These are phyloP conservation scores for Lentinula novae-zelandiae DNA, from an alignment of 1,284 basidiomycete species.

Conservation along the genomic window DNA sequence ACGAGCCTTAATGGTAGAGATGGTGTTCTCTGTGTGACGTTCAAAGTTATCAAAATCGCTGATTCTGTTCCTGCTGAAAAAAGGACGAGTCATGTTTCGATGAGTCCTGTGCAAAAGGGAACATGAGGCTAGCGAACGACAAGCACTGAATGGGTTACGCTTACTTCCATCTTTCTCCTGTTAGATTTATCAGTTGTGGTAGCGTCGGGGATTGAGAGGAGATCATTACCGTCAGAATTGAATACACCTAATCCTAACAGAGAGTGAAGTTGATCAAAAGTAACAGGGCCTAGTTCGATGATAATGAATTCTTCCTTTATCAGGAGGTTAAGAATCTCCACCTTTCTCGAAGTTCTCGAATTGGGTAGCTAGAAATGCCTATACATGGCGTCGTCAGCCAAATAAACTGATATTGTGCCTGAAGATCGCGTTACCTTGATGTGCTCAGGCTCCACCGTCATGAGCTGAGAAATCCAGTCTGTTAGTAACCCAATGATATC, in stretches of 20 bases:
- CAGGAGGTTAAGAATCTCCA: constrained; percentile 8
- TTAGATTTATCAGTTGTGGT: not conserved
- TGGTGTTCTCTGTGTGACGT: constrained; percentile 33
- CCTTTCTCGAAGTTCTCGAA: constrained; percentile 44
- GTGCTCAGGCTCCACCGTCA: constrained; percentile 17
- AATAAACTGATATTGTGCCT: not conserved
- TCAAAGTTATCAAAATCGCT: constrained; percentile 51
- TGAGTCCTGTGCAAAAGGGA: constrained; percentile 24
- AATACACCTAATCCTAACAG: constrained; percentile 43
- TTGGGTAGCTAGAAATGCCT: constrained; percentile 32
- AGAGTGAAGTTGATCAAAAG: constrained; percentile 23
- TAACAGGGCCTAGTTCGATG: constrained; percentile 1
- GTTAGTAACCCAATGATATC: not conserved
- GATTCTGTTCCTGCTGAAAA: constrained; percentile 46
- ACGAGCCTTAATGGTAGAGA: constrained; percentile 33
- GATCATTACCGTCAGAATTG: constrained; percentile 31
- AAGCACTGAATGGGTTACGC: constrained; percentile 41
- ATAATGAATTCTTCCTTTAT: not conserved
- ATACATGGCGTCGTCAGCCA: not conserved
- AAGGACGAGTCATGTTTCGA: constrained; percentile 14
- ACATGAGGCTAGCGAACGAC: constrained; percentile 42
- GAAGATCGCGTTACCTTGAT: constrained; percentile 11
- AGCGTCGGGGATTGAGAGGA: not conserved
- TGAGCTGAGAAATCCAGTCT: constrained; percentile 3
- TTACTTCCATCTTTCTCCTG: constrained; percentile 36